Conservation (phyloP, 805 yeast species). For the Pichia ethanolica region DNA sequence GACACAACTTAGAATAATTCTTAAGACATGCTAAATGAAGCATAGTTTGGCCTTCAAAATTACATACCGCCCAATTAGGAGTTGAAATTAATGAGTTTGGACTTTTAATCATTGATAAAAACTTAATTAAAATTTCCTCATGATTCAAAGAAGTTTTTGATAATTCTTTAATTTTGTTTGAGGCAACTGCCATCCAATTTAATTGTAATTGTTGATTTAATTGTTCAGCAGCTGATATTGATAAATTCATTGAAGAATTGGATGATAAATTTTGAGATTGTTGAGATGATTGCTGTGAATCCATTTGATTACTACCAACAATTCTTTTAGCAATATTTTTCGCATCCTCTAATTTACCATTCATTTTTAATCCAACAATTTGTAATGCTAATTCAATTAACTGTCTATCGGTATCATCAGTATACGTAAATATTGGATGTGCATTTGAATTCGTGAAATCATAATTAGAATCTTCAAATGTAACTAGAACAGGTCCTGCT, state of each 20-base stretch:
- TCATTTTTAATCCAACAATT: constrained; percentile 95
- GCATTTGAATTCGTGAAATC: constrained; percentile 15
- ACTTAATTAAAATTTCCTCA: constrained; percentile 42
- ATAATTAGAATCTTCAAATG: constrained; percentile 41
- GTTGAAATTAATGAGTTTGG: constrained; percentile 52
- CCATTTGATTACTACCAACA: constrained; percentile 49
- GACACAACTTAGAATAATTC: constrained; percentile 57
- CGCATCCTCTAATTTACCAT: constrained; percentile 92
- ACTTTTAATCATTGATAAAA: constrained; percentile 52
- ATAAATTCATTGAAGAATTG: background rate
- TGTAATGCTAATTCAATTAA: constrained; percentile 91
- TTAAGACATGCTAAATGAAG: constrained; percentile 77
- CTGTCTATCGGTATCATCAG: constrained; percentile 93
- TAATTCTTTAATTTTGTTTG: constrained; percentile 40
- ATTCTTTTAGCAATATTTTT: constrained; percentile 87
- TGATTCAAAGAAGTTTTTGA: constrained; percentile 37
- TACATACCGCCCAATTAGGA: constrained; percentile 78
- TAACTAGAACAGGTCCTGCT: constrained; percentile 87
- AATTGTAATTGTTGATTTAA: constrained; percentile 14
- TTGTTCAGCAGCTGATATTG: constrained; percentile 11
- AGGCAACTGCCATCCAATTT: constrained; percentile 47
- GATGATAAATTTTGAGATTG: background rate
- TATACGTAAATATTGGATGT: constrained; percentile 74
- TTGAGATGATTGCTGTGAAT: constrained; percentile 13
- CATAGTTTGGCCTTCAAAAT: constrained; percentile 78